Conservation (phyloP, 495 filamentous ascomycete species). For the Friedmanniomyces endolithicus region DNA sequence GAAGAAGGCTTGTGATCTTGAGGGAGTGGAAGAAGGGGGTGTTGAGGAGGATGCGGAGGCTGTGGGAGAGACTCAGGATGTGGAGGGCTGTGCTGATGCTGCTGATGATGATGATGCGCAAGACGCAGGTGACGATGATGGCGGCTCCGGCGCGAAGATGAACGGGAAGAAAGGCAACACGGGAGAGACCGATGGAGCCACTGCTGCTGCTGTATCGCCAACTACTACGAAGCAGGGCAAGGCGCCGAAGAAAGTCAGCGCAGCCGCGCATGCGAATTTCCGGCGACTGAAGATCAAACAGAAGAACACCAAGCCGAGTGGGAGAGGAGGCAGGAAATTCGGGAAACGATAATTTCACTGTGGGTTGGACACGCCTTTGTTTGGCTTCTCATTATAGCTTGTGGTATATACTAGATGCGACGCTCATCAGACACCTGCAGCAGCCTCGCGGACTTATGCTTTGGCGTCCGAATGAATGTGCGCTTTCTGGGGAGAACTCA, state of each 20-base stretch:
- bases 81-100: conserved; percentile 10
- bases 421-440: no score
- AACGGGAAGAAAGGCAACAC: conserved; percentile 12
- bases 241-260: conserved; percentile 55
- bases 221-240: conserved; percentile 39
- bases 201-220: conserved; percentile 26
- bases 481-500: no score
- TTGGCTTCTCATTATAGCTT: no score
- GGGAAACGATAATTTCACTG: conserved; percentile 8
- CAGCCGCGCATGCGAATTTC: conserved; percentile 71
- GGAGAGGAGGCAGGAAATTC: conserved; percentile 22
- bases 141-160: conserved; percentile 12
- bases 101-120: conserved; percentile 2
- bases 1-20: conserved; percentile 10
- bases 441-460: no score
- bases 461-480: no score
- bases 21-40: conserved; percentile 18
- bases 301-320: conserved; percentile 25
- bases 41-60: conserved; percentile 29
- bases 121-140: neutral
- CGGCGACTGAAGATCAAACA: conserved; percentile 67
- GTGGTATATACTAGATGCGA: no score
- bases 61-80: conserved; percentile 1
- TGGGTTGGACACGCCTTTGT: no score
- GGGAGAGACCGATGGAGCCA: conserved; percentile 22